Conservation (phyloP, 1,139 yeast species). For the Yamadazyma diddensiae region DNA sequence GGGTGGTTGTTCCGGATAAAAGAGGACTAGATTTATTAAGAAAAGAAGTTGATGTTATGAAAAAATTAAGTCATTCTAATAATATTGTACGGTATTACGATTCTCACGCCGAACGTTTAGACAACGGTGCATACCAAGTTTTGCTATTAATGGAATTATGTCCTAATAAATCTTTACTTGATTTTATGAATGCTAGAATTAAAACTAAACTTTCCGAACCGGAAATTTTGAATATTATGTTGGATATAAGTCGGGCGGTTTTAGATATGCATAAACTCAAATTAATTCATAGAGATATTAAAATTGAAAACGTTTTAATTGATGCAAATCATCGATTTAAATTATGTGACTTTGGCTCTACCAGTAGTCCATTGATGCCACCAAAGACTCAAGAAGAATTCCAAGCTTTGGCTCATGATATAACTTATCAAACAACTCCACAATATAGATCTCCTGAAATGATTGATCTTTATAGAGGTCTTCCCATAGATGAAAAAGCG, state of each 20-base stretch:
- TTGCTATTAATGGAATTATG: constrained; percentile 77
- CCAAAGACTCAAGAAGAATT: constrained; percentile 67
- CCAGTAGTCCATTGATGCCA: constrained; percentile 57
- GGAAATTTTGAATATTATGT: constrained; percentile 65
- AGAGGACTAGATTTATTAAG: constrained; percentile 61
- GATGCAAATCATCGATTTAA: constrained; percentile 72
- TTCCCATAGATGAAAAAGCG: constrained; percentile 90
- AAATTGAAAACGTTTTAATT: constrained; percentile 90
- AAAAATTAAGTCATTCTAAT: constrained; percentile 52
- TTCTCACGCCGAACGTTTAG: constrained; percentile 70
- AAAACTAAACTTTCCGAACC: constrained; percentile 59
- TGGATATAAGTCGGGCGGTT: constrained; percentile 63
- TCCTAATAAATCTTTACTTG: constrained; percentile 67
- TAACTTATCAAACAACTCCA: constrained; percentile 93
- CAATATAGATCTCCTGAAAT: constrained; percentile 96
- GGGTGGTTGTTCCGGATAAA: constrained; percentile 73
- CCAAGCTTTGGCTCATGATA: constrained; percentile 71
- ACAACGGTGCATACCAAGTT: constrained; percentile 62
- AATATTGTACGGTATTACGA: constrained; percentile 69
- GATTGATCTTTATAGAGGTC: constrained; percentile 82
- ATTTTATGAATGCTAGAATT: constrained; percentile 69
- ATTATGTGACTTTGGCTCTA: constrained; percentile 93
- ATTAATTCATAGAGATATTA: constrained; percentile 78
- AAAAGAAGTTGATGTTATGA: constrained; percentile 83
- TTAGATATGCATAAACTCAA: constrained; percentile 68